Base-by-base conservation (phyloP, 148 eudicot genomes). In the Nepenthes gracilis region DNA sequence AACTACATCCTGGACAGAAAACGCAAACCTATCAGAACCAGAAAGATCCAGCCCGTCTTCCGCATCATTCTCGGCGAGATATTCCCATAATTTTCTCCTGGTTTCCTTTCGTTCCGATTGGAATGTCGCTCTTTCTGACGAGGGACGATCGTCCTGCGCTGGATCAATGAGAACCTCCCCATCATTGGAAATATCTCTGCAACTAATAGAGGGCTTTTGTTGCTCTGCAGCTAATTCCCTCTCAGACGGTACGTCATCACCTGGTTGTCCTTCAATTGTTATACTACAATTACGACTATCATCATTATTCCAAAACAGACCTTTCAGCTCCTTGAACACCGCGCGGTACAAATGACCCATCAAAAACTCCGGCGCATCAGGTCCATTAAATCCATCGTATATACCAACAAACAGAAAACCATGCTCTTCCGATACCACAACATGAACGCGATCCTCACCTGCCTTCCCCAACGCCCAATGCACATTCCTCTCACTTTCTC, bases 401-500 rank as follows among this genome's bases (percentile, higher is more conserved):
- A 94, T 94, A 82, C 99, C 99, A 58, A 89, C 99, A 77, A 94
- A 94, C 54, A 94, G 70, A 97, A 97, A 94, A 36, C 92, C 99
- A 64, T 74, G 90, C 72, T 94, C 99, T 55, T 94, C 99, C 6
- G 97, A 94, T 2, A 94, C 92, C 6, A 94, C 99, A 72, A 94
- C 99, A 59, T 94, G 99, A 2, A 94, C 99, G 55, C 99, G 78
- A 81, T 94, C 99, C 76, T 94, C 99, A 2, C 99, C 99, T 2
- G 99, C 99, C 68, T 90, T 90, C 52, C 99, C 97, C 56, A 94
- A 61, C 2, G 99, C 99, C 99, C 99, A 94, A 74, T 94, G 90
- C 23, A 94, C 92, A 83, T 94, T 90, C 34, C 80, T 76, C 68
- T 75, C 86, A 45, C 45, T 53, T 64, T 73, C 76, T 33, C 7